Base-by-base conservation (phyloP, 78 protist species). In the Dictyostelium purpureum region DNA sequence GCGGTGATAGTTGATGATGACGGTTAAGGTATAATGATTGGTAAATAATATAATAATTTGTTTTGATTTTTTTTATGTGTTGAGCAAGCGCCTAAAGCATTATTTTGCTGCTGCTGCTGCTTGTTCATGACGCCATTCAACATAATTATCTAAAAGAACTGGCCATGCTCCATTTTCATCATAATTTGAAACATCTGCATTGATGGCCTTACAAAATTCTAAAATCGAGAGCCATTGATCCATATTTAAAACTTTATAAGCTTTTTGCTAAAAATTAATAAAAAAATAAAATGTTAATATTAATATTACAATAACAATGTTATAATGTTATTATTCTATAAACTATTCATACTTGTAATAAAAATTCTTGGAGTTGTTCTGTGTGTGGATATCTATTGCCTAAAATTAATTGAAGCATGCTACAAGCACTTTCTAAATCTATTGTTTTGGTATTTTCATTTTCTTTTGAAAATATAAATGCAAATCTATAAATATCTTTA, bases 121-220 rank as follows among this genome's bases (percentile, higher is more conserved):
- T 63, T 33, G 14, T 26, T n/a, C 71, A 14, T 38, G 40, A 24
- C 43, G 16, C 90, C 90, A 82, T 1, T 82, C 80, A 26, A 59
- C 66, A 74, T 70, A 85, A 43, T 85, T 82, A 73, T 85, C 92
- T 6, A 85, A 49, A n/a, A 85, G 12, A 6, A 85, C 92, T 33
- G 92, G 92, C 92, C 92, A 85, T 43, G 92, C 92, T 56, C 92
- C 92, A 73, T 85, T 73, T 35, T 70, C 92, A 43, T 85, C 92
- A 73, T 85, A 85, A 77, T 85, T 85, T 70, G 92, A 85, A 67
- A 40, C n/a, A 85, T 73, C 79, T 47, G 82, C 70, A 61, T 52
- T 61, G 12, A 85, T 85, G 49, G 57, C 19, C 35, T 73, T 85
- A 54, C 67, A 77, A 85, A 85, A 85, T 37, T 85, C 92, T 28